phyloP scores from a whole-genome alignment of 495 filamentous ascomycete species.

The Glutinoglossum americanum region DNA sequence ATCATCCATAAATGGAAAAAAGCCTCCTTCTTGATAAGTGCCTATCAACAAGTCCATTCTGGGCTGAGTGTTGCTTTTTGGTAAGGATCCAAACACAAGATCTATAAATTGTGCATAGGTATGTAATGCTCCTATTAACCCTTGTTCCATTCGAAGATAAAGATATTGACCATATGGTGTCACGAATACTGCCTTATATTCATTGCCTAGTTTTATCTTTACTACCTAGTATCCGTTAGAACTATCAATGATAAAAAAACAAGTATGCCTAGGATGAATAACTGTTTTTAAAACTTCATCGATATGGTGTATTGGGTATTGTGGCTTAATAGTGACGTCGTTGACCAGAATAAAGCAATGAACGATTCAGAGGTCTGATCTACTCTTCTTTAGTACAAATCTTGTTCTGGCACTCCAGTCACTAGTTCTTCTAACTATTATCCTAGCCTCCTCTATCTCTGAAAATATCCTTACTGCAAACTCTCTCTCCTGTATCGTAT shows the following conservation, averaged over 20 bases:
- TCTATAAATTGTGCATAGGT: slow-evolving; percentile 4
- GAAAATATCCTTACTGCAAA: not conserved
- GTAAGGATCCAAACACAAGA: slow-evolving; percentile 1
- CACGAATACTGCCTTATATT: not conserved
- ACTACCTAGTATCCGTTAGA: slow-evolving; percentile 5
- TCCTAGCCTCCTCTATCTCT: not conserved
- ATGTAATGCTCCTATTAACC: not conserved
- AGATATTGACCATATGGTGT: not conserved
- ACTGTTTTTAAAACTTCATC: slow-evolving; percentile 5
- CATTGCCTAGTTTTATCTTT: not conserved
- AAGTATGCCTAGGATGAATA: not conserved
- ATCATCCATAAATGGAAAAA: slow-evolving; percentile 1
- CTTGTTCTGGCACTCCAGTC: not conserved
- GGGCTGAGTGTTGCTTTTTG: not conserved
- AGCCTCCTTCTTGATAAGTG: not conserved
- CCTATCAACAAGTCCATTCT: not conserved
- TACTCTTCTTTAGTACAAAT: slow-evolving; percentile 5
- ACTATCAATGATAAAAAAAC: not conserved
- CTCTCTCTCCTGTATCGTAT: not conserved
- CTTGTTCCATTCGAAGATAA: slow-evolving; percentile 3
- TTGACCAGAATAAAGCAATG: slow-evolving; percentile 8
- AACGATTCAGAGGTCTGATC: not conserved
- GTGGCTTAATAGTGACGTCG: slow-evolving; percentile 4
- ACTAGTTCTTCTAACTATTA: not conserved
- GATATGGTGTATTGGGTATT: slow-evolving; percentile 6